Conservation (phyloP, 306 rosid species). For the Prunus kanzakura region DNA sequence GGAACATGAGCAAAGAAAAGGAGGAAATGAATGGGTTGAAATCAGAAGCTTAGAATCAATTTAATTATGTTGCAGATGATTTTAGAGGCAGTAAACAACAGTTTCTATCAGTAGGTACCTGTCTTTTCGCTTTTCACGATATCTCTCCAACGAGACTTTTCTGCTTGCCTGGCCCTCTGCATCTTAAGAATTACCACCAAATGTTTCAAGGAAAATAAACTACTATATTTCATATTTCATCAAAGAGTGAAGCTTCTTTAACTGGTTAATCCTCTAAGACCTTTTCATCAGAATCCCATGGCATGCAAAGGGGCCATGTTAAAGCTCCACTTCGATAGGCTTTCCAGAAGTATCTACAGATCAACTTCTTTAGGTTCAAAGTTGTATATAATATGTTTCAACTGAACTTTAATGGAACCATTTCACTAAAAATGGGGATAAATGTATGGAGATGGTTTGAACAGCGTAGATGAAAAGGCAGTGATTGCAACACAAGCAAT, state of each 20-base stretch:
- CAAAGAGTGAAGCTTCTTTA: slow-evolving; percentile 1
- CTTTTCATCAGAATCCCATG: not conserved
- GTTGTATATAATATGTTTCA: not conserved
- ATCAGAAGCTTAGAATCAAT: slow-evolving; percentile 20
- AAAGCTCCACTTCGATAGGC: not conserved
- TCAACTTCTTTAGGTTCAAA: not conserved
- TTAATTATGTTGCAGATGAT: slow-evolving; percentile 5
- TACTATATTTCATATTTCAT: not conserved
- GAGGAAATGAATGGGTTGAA: slow-evolving; percentile 26
- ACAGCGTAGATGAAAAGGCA: not conserved
- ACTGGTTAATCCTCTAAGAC: not conserved
- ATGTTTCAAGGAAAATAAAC: slow-evolving; percentile 6
- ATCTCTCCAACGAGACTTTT: slow-evolving; percentile 76
- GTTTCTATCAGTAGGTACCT: slow-evolving; percentile 47
- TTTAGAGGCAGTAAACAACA: slow-evolving; percentile 6
- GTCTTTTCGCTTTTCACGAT: slow-evolving; percentile 86
- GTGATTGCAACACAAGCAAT: not conserved
- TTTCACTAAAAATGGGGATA: not conserved
- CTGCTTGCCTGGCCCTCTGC: slow-evolving; percentile 88
- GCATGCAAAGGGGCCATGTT: not conserved
- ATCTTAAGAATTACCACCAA: slow-evolving; percentile 49
- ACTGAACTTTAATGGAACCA: not conserved
- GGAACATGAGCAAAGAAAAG: slow-evolving; percentile 34
- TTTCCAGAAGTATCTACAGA: not conserved
- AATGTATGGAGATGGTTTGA: not conserved